Percentiles rank a stretch among this genome's conserved stretches.
These are phyloP conservation scores for Colletotrichum phormii DNA, from an alignment of 2,329 filamentous ascomycete species.

Conservation along the genomic window DNA sequence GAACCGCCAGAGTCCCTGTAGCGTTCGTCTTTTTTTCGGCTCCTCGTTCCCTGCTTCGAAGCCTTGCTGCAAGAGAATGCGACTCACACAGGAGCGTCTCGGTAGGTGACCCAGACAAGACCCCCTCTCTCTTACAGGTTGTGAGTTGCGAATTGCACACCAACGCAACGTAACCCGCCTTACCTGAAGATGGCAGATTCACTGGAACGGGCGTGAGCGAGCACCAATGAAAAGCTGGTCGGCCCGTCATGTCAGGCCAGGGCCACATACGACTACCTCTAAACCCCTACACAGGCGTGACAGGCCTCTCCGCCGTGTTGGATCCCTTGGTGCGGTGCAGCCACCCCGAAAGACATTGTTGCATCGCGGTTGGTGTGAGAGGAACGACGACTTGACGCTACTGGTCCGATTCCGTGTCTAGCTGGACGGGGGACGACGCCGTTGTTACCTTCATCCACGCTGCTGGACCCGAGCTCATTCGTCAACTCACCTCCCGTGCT, in stretches of 20 bases:
- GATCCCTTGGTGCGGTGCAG: constrained; percentile 29
- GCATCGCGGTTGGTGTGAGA: constrained; percentile 20
- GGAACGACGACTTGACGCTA: constrained; percentile 4
- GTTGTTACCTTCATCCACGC: constrained; percentile 23
- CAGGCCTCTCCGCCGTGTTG: constrained; percentile 31
- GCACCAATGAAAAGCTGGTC: constrained; percentile 10
- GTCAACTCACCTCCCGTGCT: constrained; percentile 17
- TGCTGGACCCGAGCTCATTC: constrained; percentile 32
- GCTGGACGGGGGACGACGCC: background rate
- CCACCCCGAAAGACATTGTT: constrained; percentile 29
- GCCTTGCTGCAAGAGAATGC: constrained; percentile 10
- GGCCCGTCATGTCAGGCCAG: constrained; percentile 18
- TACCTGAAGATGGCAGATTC: constrained; percentile 30
- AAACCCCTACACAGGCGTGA: constrained; percentile 1
- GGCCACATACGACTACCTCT: background rate
- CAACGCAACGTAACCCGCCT: constrained; percentile 30
- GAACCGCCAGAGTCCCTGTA: background rate
- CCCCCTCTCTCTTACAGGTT: constrained; percentile 2
- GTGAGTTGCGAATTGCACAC: constrained; percentile 16
- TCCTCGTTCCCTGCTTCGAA: background rate
- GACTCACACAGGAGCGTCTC: background rate
- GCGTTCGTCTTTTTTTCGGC: background rate
- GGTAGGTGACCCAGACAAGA: background rate
- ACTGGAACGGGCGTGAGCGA: background rate
- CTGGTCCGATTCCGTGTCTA: constrained; percentile 23